These are phyloP conservation scores for Aureobasidium namibiae DNA, from an alignment of 2,329 filamentous ascomycete genomes.

Conservation along the genomic window DNA sequence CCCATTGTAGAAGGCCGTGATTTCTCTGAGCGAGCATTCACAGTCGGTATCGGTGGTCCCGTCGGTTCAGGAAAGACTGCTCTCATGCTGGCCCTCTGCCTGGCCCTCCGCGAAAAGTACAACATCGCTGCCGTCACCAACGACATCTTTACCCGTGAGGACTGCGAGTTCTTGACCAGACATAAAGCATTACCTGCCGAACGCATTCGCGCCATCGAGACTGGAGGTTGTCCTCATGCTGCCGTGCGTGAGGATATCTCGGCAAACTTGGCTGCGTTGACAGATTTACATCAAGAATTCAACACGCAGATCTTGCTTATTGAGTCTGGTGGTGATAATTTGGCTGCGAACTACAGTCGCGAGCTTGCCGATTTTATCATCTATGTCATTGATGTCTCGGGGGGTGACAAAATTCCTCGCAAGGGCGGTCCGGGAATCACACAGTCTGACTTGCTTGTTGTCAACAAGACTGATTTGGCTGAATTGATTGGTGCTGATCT, in stretches of 20 bases:
- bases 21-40: conserved; percentile 86
- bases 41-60: conserved; percentile 93
- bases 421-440: conserved; percentile 97
- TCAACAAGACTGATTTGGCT: conserved; percentile 96
- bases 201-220: conserved; percentile 93
- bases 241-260: conserved; percentile 96
- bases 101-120: conserved; percentile 68
- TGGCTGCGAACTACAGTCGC: conserved; percentile 91
- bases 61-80: conserved; percentile 97
- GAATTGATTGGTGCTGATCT: conserved; percentile 85
- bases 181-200: conserved; percentile 72
- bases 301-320: conserved; percentile 79
- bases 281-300: conserved; percentile 77
- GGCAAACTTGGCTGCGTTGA: conserved; percentile 84
- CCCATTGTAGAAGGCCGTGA: conserved; percentile 81
- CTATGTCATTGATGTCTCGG: conserved; percentile 95
- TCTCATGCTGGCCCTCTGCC: conserved; percentile 88
- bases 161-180: conserved; percentile 91
- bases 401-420: conserved; percentile 90
- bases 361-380: conserved; percentile 97
- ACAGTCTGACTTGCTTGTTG: conserved; percentile 83
- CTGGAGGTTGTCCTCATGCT: conserved; percentile 92
- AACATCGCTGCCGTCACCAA: conserved; percentile 94
- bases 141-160: conserved; percentile 96
- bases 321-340: conserved; percentile 90